Base-by-base conservation (phyloP, 169 alveolate genomes). In the Plasmodium ovale region DNA sequence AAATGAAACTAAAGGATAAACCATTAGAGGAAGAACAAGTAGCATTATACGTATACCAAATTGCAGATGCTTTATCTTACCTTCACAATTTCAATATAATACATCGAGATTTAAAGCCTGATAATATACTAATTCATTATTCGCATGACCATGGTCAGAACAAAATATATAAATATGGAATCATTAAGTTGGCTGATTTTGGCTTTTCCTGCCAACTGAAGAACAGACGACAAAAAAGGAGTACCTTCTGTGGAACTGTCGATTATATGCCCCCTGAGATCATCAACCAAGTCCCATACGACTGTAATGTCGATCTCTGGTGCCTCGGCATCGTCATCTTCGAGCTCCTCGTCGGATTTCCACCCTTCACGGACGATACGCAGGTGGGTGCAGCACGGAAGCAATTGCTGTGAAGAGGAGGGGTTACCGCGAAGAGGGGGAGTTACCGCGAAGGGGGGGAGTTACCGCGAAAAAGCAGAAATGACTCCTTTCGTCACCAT, bases 181-280 rank as follows among this genome's bases (percentile, higher is more conserved):
- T 93, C 4, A 91, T 97, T 1, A 97, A 97, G 87, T 79, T 97
- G 21, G 97, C 98, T 7, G 99, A 97, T 88, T 97, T 97, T 90
- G 99, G 99, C 1, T 97, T 98, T 97, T 89, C 97, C 58, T 94
- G 94, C 1, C 94, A 92, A 39, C 56, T 95, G 19, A 96, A 95
- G 89, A 92, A 96, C 64, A 96, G 96, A 19, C 91, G 95, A 42
- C 95, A 94, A 72, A 96, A 93, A 71, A 94, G 99, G 69, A 74
- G 94, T 33, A 97, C 99, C 47, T 89, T 97, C 37, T 97, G 99
- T 72, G 99, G 99, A 14, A 97, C 99, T 1, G 91, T 95, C 16
- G 99, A 97, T 58, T 97, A 97, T 92, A 89, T 97, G 47, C 97
- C 99, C 10, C 99, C 99, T 19, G 99, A 97, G 72, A 96, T 97